Evolutionary conservation across 2,329 filamentous ascomycete genomes (phyloP), one percentile per base, ranked within the genome.

Genomic region (Elsinoe arachidis): DNA sequence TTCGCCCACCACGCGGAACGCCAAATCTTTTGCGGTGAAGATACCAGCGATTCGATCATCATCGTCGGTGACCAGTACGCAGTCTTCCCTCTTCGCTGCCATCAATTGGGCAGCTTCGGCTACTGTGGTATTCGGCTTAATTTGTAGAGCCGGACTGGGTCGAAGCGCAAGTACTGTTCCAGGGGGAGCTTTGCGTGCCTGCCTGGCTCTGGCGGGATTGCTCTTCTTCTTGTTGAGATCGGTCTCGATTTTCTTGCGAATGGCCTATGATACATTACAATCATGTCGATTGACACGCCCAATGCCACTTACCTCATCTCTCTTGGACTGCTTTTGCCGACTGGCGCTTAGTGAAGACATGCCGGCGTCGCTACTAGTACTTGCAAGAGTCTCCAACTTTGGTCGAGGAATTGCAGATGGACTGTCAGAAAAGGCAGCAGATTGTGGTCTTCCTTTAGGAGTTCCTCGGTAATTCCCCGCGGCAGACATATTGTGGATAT

Each of bases 211-310:
- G 65, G 83, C 80, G 63, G 85, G 83, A 61, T 84, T 81, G 69
- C 90, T 83, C 76, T 90, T 95, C 83, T 97, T 97, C 79, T 97
- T 97, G 81, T 84, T 95, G 76, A 99, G 86, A 72, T 99, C 93
- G 69, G 83, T 92, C 78, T 99, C 93, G 79, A 99, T 87, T 78
- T 96, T 97, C 69, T 85, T 85, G 68, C 93, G 90, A 70, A 99
- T 97, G 55, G 93, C 93, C 93, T 97, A 70, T 60, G 47, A 14
- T 33, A 55, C 49, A 21, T 47, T 11, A 53, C 39, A 5, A 30
- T 15, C 46, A 15, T 37, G 7, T 21, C 35, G 34, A 19, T 30
- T 35, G 33, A 5, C 11, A 21, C 17, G 26, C 7, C 39, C 4
- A 17, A 57, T 49, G 33, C 12, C 38, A 19, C 64, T 30, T 79